Conservation (phyloP, 2,329 filamentous ascomycete species). For the Magnaporthiopsis poae region DNA sequence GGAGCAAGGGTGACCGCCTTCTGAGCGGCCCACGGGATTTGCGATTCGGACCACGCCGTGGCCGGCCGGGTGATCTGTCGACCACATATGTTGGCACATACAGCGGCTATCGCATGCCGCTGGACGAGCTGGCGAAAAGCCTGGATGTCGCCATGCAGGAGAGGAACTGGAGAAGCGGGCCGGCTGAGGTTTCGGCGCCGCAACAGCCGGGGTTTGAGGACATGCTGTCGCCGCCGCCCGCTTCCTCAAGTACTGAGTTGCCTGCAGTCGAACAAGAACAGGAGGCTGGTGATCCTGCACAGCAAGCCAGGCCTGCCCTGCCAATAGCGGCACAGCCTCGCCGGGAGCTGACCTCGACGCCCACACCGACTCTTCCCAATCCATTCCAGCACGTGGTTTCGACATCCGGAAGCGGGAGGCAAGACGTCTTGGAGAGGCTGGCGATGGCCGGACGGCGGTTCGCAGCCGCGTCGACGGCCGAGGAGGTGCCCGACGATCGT, state of each 20-base stretch:
- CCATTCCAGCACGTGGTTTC: not conserved
- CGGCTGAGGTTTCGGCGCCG: not conserved
- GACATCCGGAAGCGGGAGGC: not conserved
- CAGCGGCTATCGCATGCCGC: not conserved
- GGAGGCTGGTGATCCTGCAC: not conserved
- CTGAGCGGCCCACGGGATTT: not conserved
- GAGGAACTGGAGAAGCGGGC: not conserved
- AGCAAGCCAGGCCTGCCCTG: not conserved
- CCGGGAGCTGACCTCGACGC: not conserved
- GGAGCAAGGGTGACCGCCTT: constrained; percentile 1
- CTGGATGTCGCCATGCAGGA: constrained; percentile 1
- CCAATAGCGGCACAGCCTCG: too few relatives aligned
- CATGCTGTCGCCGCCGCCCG: too few relatives aligned
- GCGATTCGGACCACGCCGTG: not conserved
- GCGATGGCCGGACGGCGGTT: not conserved
- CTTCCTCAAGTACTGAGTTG: not conserved
- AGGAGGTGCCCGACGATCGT: not conserved
- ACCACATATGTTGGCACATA: not conserved
- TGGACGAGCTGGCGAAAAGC: not conserved
- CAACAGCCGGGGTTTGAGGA: not conserved
- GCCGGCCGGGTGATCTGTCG: not conserved
- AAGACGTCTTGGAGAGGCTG: not conserved
- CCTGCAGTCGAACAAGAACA: too few relatives aligned
- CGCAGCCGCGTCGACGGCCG: not conserved
- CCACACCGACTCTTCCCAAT: not conserved